Conservation (phyloP, 495 filamentous ascomycete species). For the Xylaria acuta region DNA sequence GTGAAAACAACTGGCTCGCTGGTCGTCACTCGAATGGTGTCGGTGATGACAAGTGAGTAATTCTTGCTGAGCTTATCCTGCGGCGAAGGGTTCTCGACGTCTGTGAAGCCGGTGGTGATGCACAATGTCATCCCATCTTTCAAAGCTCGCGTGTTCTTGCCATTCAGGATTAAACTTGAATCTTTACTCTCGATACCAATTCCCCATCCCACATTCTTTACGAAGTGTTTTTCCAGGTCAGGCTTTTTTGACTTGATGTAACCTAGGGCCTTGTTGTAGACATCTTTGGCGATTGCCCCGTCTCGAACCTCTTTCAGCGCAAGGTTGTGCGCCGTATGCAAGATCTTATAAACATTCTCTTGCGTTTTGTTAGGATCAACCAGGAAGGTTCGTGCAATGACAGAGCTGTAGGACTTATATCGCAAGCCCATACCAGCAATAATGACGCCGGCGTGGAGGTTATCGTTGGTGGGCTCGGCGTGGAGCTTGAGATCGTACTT, state of each 20-base stretch:
- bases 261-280: conserved; percentile 84
- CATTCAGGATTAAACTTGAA: conserved; percentile 77
- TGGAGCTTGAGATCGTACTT: conserved; percentile 87
- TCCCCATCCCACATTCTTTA: conserved; percentile 86
- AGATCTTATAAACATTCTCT: conserved; percentile 91
- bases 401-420: conserved; percentile 92
- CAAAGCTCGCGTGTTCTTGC: conserved; percentile 78
- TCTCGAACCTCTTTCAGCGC: conserved; percentile 91
- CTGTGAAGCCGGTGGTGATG: conserved; percentile 84
- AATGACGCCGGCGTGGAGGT: conserved; percentile 92
- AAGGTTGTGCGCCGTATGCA: conserved; percentile 81
- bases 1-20: conserved; percentile 86
- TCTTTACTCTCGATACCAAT: conserved; percentile 94
- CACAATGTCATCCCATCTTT: conserved; percentile 97
- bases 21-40: conserved; percentile 88
- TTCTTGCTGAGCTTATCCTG: conserved; percentile 85
- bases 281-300: conserved; percentile 83
- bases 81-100: conserved; percentile 80
- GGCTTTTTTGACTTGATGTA: conserved; percentile 87
- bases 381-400: conserved; percentile 90
- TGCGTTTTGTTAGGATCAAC: conserved; percentile 96
- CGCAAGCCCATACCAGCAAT: conserved; percentile 87
- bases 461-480: conserved; percentile 75
- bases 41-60: conserved; percentile 88
- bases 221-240: conserved; percentile 89